Percentiles rank a stretch among this genome's conserved stretches.
phyloP scores from a whole-genome alignment of 2,329 filamentous ascomycete species.

The Mollisia scopiformis region DNA sequence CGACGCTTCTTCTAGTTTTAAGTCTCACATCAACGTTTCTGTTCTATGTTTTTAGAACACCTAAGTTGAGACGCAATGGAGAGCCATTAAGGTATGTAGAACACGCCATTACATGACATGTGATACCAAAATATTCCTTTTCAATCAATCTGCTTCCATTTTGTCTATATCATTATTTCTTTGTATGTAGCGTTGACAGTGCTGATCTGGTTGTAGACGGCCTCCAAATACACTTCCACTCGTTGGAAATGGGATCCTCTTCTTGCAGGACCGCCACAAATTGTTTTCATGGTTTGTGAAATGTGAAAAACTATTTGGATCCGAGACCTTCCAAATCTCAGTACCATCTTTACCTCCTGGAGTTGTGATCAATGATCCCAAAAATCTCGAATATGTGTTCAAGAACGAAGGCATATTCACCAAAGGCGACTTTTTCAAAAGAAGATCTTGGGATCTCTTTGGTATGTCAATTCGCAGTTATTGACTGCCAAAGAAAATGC shows the following conservation, averaged over 20 bases:
- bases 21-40: constrained; percentile 12
- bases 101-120: neutral
- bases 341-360: constrained; percentile 65
- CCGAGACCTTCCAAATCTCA: constrained; percentile 63
- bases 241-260: constrained; percentile 63
- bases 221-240: constrained; percentile 47
- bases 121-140: neutral
- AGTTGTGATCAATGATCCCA: constrained; percentile 64
- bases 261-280: constrained; percentile 60
- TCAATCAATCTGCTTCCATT: neutral
- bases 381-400: constrained; percentile 64
- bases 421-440: constrained; percentile 65
- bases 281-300: constrained; percentile 65
- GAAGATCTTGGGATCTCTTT: constrained; percentile 64
- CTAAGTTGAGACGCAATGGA: constrained; percentile 34
- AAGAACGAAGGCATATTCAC: constrained; percentile 62
- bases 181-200: neutral
- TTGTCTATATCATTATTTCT: neutral
- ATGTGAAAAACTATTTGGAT: constrained; percentile 58
- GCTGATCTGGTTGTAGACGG: constrained; percentile 21
- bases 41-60: constrained; percentile 23
- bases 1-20: constrained; percentile 18
- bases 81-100: constrained; percentile 29
- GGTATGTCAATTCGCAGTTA: constrained; percentile 40
- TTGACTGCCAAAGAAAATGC: neutral